Evolutionary conservation across 129 eudicot species (phyloP).

Genomic region (Flaveria sonorensis): DNA sequence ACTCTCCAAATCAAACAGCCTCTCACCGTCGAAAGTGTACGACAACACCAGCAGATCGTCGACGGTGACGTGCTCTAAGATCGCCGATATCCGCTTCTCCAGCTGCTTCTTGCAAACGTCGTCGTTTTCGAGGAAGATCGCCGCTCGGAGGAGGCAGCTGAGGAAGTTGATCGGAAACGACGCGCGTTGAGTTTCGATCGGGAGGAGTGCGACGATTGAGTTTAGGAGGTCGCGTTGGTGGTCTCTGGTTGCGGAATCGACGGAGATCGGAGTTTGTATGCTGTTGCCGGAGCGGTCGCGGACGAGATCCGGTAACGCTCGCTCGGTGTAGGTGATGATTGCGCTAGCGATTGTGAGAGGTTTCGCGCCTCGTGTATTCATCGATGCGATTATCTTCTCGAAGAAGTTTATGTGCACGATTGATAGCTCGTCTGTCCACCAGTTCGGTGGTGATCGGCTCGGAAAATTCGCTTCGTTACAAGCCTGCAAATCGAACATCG

Average conservation of each 20-base stretch:
- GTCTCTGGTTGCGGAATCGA: constrained; percentile 40
- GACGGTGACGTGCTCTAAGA: constrained; percentile 80
- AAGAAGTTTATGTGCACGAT: constrained; percentile 68
- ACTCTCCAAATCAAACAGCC: constrained; percentile 83
- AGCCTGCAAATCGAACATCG: constrained; percentile 45
- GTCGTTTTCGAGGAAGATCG: constrained; percentile 63
- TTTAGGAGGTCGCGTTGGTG: constrained; percentile 63
- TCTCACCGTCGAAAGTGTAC: constrained; percentile 82
- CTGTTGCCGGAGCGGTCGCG: constrained; percentile 78
- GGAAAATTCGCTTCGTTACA: constrained; percentile 94
- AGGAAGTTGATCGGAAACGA: constrained; percentile 81
- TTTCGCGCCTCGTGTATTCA: constrained; percentile 77
- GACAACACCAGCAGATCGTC: constrained; percentile 80
- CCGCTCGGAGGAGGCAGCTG: constrained; percentile 82
- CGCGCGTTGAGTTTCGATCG: constrained; percentile 59
- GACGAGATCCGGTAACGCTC: constrained; percentile 70
- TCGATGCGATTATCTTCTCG: constrained; percentile 56
- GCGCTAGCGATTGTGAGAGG: constrained; percentile 75
- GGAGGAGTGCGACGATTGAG: constrained; percentile 61
- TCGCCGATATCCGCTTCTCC: constrained; percentile 70
- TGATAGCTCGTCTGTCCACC: constrained; percentile 97
- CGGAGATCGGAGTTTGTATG: constrained; percentile 27
- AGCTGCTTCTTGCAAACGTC: constrained; percentile 58
- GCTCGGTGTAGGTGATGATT: constrained; percentile 81
- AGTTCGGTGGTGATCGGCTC: constrained; percentile 94